These are phyloP conservation scores for Gryganskiella cystojenkinii DNA, from an alignment of 192 early-diverging fungal genomes.

Conservation along the genomic window DNA sequence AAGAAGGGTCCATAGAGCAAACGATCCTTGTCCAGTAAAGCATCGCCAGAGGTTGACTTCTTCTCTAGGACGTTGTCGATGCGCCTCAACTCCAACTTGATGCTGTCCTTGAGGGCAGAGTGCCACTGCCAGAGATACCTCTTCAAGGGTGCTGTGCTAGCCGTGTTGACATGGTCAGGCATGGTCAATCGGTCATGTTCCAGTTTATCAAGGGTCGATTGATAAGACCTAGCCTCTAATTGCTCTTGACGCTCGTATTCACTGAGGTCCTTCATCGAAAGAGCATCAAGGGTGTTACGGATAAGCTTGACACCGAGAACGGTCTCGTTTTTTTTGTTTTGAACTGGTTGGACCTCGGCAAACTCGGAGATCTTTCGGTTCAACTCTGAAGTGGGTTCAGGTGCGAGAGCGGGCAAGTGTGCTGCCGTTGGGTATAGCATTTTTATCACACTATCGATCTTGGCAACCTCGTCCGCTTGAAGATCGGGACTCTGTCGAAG, in stretches of 20 bases:
- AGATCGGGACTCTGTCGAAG: slow-evolving; percentile 29
- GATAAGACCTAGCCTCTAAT: slow-evolving; percentile 85
- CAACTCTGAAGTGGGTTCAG: neutral
- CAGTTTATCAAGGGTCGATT: slow-evolving; percentile 75
- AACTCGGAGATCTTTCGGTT: slow-evolving; percentile 1
- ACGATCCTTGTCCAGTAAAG: slow-evolving; percentile 61
- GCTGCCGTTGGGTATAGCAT: slow-evolving; percentile 32
- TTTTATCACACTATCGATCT: slow-evolving; percentile 13
- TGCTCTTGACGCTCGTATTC: slow-evolving; percentile 80
- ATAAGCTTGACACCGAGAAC: slow-evolving; percentile 84
- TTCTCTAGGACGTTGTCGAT: slow-evolving; percentile 53
- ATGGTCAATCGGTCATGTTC: slow-evolving; percentile 64
- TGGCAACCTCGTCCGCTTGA: slow-evolving; percentile 41
- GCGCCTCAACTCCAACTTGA: slow-evolving; percentile 74
- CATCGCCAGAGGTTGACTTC: slow-evolving; percentile 22
- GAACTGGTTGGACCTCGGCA: slow-evolving; percentile 20
- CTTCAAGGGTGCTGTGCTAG: slow-evolving; percentile 68
- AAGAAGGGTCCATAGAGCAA: slow-evolving; percentile 71
- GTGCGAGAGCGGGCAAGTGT: slow-evolving; percentile 18
- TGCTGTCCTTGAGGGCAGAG: slow-evolving; percentile 69
- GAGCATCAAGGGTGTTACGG: slow-evolving; percentile 70
- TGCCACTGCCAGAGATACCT: slow-evolving; percentile 81
- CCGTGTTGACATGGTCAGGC: slow-evolving; percentile 64
- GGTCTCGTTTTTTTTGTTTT: slow-evolving; percentile 42
- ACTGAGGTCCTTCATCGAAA: slow-evolving; percentile 62